Evolutionary conservation across 1,139 yeast species (phyloP).

Genomic region (Saccharomyces hybrid): DNA sequence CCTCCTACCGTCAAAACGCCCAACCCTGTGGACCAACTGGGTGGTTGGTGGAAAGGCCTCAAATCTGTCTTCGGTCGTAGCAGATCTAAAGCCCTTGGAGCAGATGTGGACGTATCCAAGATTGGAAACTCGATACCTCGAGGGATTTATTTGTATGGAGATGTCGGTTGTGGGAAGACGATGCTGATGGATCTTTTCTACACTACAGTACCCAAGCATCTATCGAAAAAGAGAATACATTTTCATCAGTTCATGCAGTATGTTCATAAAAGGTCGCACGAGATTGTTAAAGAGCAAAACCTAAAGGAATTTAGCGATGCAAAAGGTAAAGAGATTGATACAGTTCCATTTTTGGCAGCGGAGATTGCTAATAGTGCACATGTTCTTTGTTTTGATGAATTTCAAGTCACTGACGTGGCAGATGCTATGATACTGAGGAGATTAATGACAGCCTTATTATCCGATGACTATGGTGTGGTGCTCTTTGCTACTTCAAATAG

Average conservation of each 20-base stretch:
- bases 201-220: conserved; percentile 65
- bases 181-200: conserved; percentile 97
- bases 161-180: conserved; percentile 97
- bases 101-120: background rate
- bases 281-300: conserved; percentile 36
- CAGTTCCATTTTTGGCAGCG: conserved; percentile 76
- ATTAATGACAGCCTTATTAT: conserved; percentile 52
- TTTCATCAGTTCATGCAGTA: conserved; percentile 97
- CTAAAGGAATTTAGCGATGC: conserved; percentile 21
- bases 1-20: conserved; percentile 55
- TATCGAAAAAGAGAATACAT: conserved; percentile 75
- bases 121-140: conserved; percentile 40
- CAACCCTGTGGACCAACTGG: conserved; percentile 38
- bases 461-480: conserved; percentile 71
- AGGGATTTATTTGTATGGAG: conserved; percentile 91
- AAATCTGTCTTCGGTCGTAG: conserved; percentile 16
- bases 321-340: conserved; percentile 62
- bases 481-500: conserved; percentile 92
- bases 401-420: conserved; percentile 94
- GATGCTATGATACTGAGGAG: conserved; percentile 94
- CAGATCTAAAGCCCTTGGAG: conserved; percentile 1
- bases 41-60: conserved; percentile 38
- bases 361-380: conserved; percentile 73
- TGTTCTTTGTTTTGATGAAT: conserved; percentile 88
- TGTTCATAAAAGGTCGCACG: conserved; percentile 80